Base-by-base conservation (phyloP, 176 grass and related monocot species). In the Phoenix dactylifera region DNA sequence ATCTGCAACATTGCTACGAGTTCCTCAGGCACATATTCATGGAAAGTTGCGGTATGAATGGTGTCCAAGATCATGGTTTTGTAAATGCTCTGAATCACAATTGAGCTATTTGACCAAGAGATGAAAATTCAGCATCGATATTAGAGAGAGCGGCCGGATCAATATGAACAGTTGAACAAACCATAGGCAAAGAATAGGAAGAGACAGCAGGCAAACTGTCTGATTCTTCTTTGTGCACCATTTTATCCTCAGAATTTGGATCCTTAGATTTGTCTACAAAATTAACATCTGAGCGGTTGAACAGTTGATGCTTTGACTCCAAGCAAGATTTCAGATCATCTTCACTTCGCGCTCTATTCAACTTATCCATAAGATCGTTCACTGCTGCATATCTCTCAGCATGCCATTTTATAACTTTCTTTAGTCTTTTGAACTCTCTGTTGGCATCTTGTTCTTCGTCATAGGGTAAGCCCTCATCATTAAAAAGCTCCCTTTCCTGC, bases 271-370 rank as follows among this genome's bases (percentile, higher is more conserved):
- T 16, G 4, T n/a, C 59, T 16, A 18, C 30, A 63, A 9, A 44
- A 44, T 44, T 39, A 49, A 19, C 14, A 49, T 50, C 18, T 4
- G 17, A 28, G 15, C 3, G 24, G 24, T 29, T 24, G 6, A 28
- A 82, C 57, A 78, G 62, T 48, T 82, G 60, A 5, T 53, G 10
- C 49, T 66, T 30, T 28, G 74, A 69, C 60, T 76, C 76, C 5
- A 70, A 60, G 70, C 81, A 92, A 78, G 81, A 78, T 61, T 69
- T 86, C 57, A 98, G 32, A 81, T 92, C 87, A 24, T 80, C 81
- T 54, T 83, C 72, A 16, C 22, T 74, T 63, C 48, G 67, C 54
- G 76, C 86, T 77, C 59, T 84, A 53, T 63, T 76, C 74, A 89
- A 72, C 82, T 72, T 86, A 66, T 52, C 66, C 74, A 91, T 68